phyloP scores from a whole-genome alignment of 179 eudicot species.

The Gypsophila paniculata region DNA sequence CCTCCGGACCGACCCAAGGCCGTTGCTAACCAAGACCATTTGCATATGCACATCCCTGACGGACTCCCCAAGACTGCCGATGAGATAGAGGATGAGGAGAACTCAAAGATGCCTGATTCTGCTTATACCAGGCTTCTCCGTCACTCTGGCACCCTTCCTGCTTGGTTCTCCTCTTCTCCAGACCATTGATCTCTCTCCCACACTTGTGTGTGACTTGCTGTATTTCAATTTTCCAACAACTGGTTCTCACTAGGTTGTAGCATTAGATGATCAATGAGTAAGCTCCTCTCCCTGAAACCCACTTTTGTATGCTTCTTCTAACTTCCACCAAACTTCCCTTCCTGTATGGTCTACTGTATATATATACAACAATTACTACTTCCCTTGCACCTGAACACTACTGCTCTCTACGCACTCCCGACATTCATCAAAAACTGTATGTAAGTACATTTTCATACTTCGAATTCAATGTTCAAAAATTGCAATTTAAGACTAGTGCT shows the following conservation, averaged over 20 bases:
- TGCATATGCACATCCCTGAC: conserved; percentile 55
- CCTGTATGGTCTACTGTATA: no score
- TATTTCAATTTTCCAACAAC: background rate
- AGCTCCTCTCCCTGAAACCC: no score
- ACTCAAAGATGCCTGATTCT: conserved; percentile 67
- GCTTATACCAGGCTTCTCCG: conserved; percentile 63
- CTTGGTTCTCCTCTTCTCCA: conserved; percentile 62
- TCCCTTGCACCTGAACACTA: background rate
- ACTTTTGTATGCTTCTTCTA: no score
- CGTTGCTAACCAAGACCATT: background rate
- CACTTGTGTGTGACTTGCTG: background rate
- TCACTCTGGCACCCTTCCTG: conserved; percentile 42
- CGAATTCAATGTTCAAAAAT: no score
- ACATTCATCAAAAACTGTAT: background rate
- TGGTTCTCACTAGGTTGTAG: no score
- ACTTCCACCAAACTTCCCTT: no score
- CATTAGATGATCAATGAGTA: no score
- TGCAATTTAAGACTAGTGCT: no score
- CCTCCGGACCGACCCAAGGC: no score
- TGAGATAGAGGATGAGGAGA: conserved; percentile 79
- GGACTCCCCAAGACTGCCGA: conserved; percentile 63
- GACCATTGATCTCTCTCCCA: conserved; percentile 40
- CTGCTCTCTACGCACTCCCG: background rate
- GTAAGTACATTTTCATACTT: no score
- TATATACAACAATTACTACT: background rate